Evolutionary conservation across 768 basidiomycete genomes (phyloP), one percentile per base, ranked within the genome.

Genomic region (Tulasnella sp.): DNA sequence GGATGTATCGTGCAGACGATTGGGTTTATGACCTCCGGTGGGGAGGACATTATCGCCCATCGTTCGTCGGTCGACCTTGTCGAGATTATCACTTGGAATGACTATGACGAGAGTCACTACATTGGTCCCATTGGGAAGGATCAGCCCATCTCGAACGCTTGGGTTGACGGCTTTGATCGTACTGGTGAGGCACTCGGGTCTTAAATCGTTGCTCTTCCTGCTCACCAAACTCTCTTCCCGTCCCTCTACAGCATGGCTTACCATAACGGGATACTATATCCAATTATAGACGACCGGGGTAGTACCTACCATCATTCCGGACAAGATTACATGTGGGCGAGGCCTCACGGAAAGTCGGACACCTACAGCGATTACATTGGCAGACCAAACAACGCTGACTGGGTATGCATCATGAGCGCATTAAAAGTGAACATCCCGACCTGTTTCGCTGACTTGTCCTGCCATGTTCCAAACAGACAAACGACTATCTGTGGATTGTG

Each of bases 311-410:
- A 85, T 92, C 71, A 82, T 86, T 22, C 85, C 88, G 79, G 91
- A 93, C 81, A 83, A 87, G 76, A 84, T 93, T 83, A 89, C 78
- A 86, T 93, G 83, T 92, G 90, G 89, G 86, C 89, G n/a, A 85
- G 93, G 25, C 87, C 91, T 6, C 91, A 90, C 79, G 85, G 90
- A 15, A 85, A 85, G 31, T 79, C 83, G 17, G 91, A 90, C 1
- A 81, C n/a, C n/a, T n/a, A 67, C 11, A 81, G 85, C 2, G 90
- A 92, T 80, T 81, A 85, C 1, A 85, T 91, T 39, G 86, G 86
- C 9, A 85, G 81, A 39, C 92, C 91, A 1, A 82, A 81, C 12
- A 90, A 89, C 80, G 88, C 85, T 77, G 83, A 91, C 78, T 81
- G 90, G 79, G 89, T 90, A 79, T 58, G 88, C 72, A 9, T 49